Conservation (phyloP, 768 basidiomycete genomes). For the Rhodotorula kratochvilovae region DNA sequence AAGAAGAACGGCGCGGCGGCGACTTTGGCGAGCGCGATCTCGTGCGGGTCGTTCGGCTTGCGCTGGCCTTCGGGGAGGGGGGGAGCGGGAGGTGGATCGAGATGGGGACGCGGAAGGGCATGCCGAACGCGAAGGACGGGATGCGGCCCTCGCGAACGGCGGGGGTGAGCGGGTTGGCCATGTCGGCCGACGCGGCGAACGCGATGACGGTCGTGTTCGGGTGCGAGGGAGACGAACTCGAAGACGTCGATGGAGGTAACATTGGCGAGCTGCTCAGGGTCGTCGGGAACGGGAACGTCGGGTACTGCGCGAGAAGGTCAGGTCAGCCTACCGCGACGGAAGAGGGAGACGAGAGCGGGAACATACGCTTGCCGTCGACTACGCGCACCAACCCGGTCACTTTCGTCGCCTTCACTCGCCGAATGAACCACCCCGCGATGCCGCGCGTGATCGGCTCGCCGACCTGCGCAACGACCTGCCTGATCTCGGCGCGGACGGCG, state of each 20-base stretch:
- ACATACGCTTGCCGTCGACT: neutral
- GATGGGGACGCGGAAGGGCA: conserved; percentile 37
- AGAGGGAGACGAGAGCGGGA: neutral
- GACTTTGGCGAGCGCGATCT: conserved; percentile 29
- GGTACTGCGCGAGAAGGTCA: conserved; percentile 10
- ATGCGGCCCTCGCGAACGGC: conserved; percentile 8
- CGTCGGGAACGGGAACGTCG: conserved; percentile 10
- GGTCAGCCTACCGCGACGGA: neutral
- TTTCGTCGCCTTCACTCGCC: conserved; percentile 2
- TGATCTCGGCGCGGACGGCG: conserved; percentile 3
- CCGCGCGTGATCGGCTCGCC: neutral
- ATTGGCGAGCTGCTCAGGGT: conserved; percentile 26
- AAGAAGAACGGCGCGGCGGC: conserved; percentile 23
- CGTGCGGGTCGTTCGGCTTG: neutral
- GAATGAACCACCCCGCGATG: neutral
- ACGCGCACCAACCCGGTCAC: neutral
- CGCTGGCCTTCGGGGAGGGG: neutral
- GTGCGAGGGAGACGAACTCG: conserved; percentile 7
- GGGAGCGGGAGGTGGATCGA: conserved; percentile 27
- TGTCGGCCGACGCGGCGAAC: conserved; percentile 4
- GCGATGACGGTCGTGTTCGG: conserved; percentile 24
- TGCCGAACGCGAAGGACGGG: conserved; percentile 22
- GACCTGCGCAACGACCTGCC: conserved; percentile 1
- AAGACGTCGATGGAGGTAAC: conserved; percentile 15
- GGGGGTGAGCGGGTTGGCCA: conserved; percentile 26